phyloP scores from a whole-genome alignment of 1,284 basidiomycete genomes.

The Cryptococcus hybrid region DNA sequence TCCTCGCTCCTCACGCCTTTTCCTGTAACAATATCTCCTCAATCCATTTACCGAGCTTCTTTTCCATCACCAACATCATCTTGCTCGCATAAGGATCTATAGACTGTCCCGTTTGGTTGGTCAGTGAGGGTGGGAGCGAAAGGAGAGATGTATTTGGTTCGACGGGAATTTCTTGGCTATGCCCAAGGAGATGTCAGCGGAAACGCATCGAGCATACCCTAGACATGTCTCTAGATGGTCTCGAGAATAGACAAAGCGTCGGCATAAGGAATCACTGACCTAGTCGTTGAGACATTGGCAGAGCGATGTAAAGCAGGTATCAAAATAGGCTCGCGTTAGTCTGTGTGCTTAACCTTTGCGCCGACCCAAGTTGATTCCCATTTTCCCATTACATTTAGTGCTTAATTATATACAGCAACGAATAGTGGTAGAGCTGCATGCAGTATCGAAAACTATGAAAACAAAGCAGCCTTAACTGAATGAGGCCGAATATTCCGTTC shows the following conservation, averaged over 20 bases:
- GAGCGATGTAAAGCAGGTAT: no score
- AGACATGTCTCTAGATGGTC: no score
- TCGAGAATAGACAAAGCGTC: not conserved
- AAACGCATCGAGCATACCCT: no score
- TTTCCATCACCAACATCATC: conserved; percentile 43
- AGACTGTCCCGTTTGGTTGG: conserved; percentile 27
- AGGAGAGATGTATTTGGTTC: conserved; percentile 46
- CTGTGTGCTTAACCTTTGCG: no score
- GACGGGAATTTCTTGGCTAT: conserved; percentile 40
- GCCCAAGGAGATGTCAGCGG: not conserved
- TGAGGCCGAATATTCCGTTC: no score
- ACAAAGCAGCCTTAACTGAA: no score
- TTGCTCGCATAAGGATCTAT: conserved; percentile 40
- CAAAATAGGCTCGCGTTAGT: no score
- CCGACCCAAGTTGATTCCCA: no score
- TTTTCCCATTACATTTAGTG: no score
- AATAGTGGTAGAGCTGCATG: no score
- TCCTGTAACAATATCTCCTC: conserved; percentile 20
- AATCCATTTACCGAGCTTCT: conserved; percentile 40
- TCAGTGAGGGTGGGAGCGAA: conserved; percentile 34
- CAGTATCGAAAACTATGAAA: no score
- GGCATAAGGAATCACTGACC: conserved; percentile 55
- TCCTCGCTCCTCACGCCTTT: not conserved
- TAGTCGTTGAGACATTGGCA: conserved; percentile 72
- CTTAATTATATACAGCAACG: no score